Percentiles rank a stretch among this genome's conserved stretches.
Conservation (phyloP, 2,329 filamentous ascomycete species). For the Aspergillus sp. region DNA sequence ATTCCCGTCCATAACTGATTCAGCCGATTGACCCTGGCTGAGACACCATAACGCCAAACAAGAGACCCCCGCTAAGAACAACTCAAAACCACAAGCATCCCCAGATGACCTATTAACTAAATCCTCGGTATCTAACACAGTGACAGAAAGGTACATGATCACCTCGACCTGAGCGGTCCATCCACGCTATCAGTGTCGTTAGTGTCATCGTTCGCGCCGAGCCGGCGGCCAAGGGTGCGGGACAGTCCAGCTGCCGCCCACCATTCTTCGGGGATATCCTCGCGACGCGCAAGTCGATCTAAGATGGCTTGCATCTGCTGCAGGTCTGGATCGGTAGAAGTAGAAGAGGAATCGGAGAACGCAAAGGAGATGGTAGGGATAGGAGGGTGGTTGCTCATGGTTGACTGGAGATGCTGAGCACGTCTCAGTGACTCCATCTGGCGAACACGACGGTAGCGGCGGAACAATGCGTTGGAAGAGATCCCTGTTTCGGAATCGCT, state of each 20-base stretch:
- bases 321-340: constrained; percentile 43
- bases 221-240: constrained; percentile 49
- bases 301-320: constrained; percentile 72
- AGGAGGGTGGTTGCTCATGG: constrained; percentile 37
- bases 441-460: constrained; percentile 21
- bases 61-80: background rate
- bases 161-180: constrained; percentile 17
- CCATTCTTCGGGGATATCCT: constrained; percentile 80
- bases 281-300: constrained; percentile 66
- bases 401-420: constrained; percentile 30
- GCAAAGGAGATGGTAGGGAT: constrained; percentile 36
- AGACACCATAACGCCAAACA: constrained; percentile 6
- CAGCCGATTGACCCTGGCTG: background rate
- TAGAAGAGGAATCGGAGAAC: constrained; percentile 28
- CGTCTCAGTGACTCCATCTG: constrained; percentile 25
- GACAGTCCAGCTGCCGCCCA: constrained; percentile 72
- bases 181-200: constrained; percentile 24
- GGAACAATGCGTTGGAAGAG: constrained; percentile 21
- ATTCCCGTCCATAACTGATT: background rate
- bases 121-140: constrained; percentile 16
- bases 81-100: too few relatives aligned
- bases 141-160: constrained; percentile 11
- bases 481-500: constrained; percentile 34
- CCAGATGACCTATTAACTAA: background rate
- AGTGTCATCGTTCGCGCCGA: constrained; percentile 28